Evolutionary conservation across 2,329 filamentous ascomycete species (phyloP), one percentile per base, ranked within the genome.

Genomic region (Penicillium sp.): DNA sequence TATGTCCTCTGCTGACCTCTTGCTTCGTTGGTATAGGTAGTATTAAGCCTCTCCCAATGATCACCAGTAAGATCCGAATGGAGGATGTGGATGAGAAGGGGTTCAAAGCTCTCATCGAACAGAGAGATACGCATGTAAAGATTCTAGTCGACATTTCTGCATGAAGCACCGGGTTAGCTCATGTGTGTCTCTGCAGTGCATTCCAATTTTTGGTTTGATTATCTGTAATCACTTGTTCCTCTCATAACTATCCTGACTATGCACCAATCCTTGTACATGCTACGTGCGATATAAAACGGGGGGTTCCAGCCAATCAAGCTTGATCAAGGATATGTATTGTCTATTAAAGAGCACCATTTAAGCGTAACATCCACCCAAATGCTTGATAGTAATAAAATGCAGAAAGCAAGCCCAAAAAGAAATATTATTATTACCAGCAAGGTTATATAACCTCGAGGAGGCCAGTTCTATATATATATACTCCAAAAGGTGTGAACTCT

Each of bases 121-220:
- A 87, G 60, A 86, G 84, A 65, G 83, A 87, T 46, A 83, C 81
- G 58, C 84, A 88, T 67, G 83, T 87, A 25, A 88, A 88, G 73
- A 83, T 88, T 33, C 64, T 88, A 46, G 82, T 88, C 49, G 72
- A 63, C 59, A 70, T 60, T 38, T 63, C 52, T 40, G 61, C 63
- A 50, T 67, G 49, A 61, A 43, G 46, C 31, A 45, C 29, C 4
- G 9, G n/a, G 8, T 40, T 37, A 19, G 15, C 15, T 19, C 15
- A 27, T n/a, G 4, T 6, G 21, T 17, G 2, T 9, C 25, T 29
- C 17, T 29, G 10, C 6, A n/a, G n/a, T n/a, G n/a, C 4, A 37
- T 29, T 46, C 31, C 27, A 46, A 46, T 31, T 27, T 45, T 29
- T 1, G 7, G 7, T 9, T 37, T 9, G 13, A 25, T 21, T 6